phyloP scores from a whole-genome alignment of 306 rosid genomes.

The Biancaea sappan region DNA sequence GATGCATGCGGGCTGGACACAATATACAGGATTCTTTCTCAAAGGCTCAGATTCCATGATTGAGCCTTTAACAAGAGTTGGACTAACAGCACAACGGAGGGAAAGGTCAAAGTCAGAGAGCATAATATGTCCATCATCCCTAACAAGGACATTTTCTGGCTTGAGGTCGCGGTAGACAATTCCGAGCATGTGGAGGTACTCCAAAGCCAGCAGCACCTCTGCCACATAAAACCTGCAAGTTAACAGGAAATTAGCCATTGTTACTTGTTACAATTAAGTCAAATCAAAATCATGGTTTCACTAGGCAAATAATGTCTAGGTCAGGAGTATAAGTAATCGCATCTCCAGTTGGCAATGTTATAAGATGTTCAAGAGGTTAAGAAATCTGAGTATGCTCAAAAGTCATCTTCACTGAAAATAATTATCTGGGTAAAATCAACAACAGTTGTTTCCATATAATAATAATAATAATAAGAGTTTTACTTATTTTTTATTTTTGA shows the following conservation, averaged over 20 bases:
- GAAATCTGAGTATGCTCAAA: constrained; percentile 1
- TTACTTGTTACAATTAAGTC: constrained; percentile 14
- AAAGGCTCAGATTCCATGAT: constrained; percentile 69
- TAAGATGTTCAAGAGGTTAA: constrained; percentile 6
- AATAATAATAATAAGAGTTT: not conserved
- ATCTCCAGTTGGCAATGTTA: constrained; percentile 7
- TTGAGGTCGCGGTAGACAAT: constrained; percentile 98
- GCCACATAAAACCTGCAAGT: constrained; percentile 94
- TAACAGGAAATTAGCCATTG: constrained; percentile 30
- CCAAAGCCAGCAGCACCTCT: constrained; percentile 87
- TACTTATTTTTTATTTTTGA: constrained; percentile 14
- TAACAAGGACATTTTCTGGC: constrained; percentile 94
- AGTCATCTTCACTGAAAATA: not conserved
- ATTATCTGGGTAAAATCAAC: constrained; percentile 18
- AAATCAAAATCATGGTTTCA: constrained; percentile 6
- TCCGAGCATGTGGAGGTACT: constrained; percentile 98
- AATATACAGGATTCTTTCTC: constrained; percentile 71
- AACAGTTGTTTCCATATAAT: constrained; percentile 3
- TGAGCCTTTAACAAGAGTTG: constrained; percentile 79
- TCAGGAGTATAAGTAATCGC: constrained; percentile 3
- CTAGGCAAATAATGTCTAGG: not conserved
- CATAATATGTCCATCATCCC: constrained; percentile 98
- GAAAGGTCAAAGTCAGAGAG: constrained; percentile 96
- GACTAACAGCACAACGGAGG: constrained; percentile 89
- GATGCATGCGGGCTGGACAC: constrained; percentile 95